Base-by-base conservation (phyloP, 495 filamentous ascomycete genomes). In the Penicillium nucicola region DNA sequence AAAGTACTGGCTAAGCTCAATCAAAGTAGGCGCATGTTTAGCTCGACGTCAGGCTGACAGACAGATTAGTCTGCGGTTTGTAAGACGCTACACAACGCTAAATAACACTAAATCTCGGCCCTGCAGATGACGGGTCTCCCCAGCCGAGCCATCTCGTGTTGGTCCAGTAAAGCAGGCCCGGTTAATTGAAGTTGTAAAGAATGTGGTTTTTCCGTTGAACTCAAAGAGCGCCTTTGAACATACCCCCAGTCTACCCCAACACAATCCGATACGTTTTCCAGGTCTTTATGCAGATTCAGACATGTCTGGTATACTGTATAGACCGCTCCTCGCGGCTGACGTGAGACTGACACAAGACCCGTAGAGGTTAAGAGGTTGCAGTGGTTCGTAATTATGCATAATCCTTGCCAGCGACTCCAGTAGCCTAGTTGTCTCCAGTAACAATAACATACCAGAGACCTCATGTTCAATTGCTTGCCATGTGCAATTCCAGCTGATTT, bases 1-100 rank as follows among this genome's bases (percentile, higher is more conserved):
- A 38, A 37, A 2, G 15, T 35, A 17, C 8, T 11, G 5, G 1
- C 25, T 31, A 31, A 12, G 14, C 44, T 23, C 17, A 34, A 12
- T 15, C 3, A 19, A 9, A 13, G 4, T 12, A 14, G 11, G 18
- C 19, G 33, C 32, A 35, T 23, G n/a, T 38, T 38, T 31, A 47
- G 44, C 33, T 12, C 20, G 19, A n/a, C 37, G n/a, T 28, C 14
- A 48, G 38, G 45, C 45, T 39, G 45, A 48, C 45, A 48, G 12
- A 17, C 25, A 48, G 35, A 38, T 48, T 22, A 47, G 31, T 45
- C 42, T 14, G 25, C 25, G 25, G 22, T 45, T 35, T 35, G 42
- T 45, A 34, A 44, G 28, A 35, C 30, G 28, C 34, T 22, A 44
- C 20, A 32, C 20, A 3, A 35, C 30, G 28, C 34, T 22, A 44